Percentiles rank a stretch among this genome's conserved stretches.
These are phyloP conservation scores for Neofusicoccum parvum DNA, from an alignment of 2,329 filamentous ascomycete species.

Conservation along the genomic window DNA sequence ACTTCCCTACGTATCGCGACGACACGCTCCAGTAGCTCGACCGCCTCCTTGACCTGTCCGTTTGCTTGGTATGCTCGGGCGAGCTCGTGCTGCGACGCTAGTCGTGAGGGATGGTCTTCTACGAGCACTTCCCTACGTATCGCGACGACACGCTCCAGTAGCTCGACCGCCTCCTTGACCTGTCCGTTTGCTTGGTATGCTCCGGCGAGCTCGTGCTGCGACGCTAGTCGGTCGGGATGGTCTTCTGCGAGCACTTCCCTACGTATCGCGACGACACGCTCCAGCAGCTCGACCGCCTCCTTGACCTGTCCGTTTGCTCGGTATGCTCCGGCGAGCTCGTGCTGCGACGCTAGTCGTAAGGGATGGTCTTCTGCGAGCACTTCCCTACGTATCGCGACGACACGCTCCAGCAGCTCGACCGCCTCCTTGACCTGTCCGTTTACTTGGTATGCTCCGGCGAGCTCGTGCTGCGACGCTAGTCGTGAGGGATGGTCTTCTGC, in stretches of 20 bases:
- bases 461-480: not conserved
- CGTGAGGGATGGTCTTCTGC: not conserved
- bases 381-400: constrained; percentile 15
- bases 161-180: constrained; percentile 7
- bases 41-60: constrained; percentile 14
- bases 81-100: constrained; percentile 4
- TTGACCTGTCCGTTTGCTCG: constrained; percentile 20
- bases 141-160: constrained; percentile 22
- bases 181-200: constrained; percentile 22
- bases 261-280: constrained; percentile 17
- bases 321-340: constrained; percentile 17
- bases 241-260: constrained; percentile 18
- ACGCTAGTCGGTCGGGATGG: not conserved
- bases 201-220: constrained; percentile 5
- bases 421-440: constrained; percentile 18
- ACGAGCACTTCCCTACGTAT: constrained; percentile 16
- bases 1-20: constrained; percentile 17
- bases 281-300: constrained; percentile 19
- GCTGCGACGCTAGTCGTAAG: not conserved
- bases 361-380: constrained; percentile 15
- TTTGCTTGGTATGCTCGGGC: constrained; percentile 20
- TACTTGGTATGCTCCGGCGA: constrained; percentile 18
- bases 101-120: constrained; percentile 10
- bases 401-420: constrained; percentile 21
- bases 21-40: constrained; percentile 22